Evolutionary conservation across 2,329 filamentous ascomycete genomes (phyloP).

Genomic region (Lecanosticta acicola): DNA sequence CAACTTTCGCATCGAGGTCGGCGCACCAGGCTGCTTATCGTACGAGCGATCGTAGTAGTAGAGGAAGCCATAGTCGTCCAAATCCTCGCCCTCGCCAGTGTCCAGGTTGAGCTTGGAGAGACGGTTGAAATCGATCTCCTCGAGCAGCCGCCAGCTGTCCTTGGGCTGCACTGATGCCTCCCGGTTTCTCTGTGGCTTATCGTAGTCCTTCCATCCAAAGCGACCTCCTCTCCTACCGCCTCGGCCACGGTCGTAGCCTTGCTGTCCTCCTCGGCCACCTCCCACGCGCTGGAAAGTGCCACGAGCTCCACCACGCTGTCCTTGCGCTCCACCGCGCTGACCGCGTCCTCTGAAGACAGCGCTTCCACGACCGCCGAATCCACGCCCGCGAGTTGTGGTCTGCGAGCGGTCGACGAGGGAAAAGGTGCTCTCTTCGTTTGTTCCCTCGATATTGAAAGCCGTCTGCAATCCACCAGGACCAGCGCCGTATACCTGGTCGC

Average conservation of each 20-base stretch:
- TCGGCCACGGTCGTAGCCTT: conserved; percentile 66
- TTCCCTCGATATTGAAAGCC: conserved; percentile 78
- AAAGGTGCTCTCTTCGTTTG: conserved; percentile 92
- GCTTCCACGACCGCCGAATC: conserved; percentile 77
- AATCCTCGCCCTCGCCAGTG: conserved; percentile 86
- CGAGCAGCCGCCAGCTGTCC: conserved; percentile 88
- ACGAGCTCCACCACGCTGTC: conserved; percentile 59
- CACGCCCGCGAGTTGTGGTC: conserved; percentile 74
- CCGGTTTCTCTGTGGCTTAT: conserved; percentile 94
- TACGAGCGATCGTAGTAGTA: conserved; percentile 96
- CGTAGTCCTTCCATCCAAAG: conserved; percentile 98
- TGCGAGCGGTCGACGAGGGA: conserved; percentile 95
- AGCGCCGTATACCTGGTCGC: conserved; percentile 95
- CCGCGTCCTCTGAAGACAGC: conserved; percentile 70
- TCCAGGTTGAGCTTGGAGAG: conserved; percentile 94
- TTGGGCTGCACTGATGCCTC: conserved; percentile 96
- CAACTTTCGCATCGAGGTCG: conserved; percentile 80
- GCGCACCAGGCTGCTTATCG: conserved; percentile 83
- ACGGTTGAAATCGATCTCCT: conserved; percentile 98
- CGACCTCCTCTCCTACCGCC: conserved; percentile 72
- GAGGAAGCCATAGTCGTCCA: conserved; percentile 93
- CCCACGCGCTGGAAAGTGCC: conserved; percentile 69
- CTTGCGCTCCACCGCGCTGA: conserved; percentile 67
- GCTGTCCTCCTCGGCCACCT: conserved; percentile 60
- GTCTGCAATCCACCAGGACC: conserved; percentile 63